A percentile compares a stretch with the other conserved stretches of the same genome.
Conservation (phyloP, 2,329 filamentous ascomycete species). For the Rhynchosporium agropyri region DNA sequence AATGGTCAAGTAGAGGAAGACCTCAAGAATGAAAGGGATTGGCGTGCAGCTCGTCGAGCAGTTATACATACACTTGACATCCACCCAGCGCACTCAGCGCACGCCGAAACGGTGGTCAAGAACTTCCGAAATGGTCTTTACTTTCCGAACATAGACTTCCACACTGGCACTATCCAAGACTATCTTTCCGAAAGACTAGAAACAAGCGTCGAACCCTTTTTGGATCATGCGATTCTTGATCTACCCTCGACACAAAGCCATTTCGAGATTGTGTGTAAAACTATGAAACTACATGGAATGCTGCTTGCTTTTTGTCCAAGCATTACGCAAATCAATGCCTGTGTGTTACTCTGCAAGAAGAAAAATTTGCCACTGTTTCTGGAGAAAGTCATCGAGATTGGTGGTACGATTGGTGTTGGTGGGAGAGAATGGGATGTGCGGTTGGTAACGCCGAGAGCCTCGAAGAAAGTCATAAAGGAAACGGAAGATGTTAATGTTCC, state of each 20-base stretch:
- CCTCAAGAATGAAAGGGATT: constrained; percentile 30
- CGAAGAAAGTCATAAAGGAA: constrained; percentile 28
- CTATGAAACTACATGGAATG: constrained; percentile 64
- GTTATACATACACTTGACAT: constrained; percentile 77
- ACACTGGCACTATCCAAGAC: constrained; percentile 65
- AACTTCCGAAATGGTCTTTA: constrained; percentile 74
- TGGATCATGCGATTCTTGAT: constrained; percentile 74
- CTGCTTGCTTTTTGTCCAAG: constrained; percentile 75
- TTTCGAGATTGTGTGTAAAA: constrained; percentile 53
- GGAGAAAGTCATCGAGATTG: constrained; percentile 63
- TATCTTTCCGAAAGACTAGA: constrained; percentile 61
- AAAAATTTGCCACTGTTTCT: constrained; percentile 56
- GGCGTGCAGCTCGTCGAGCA: constrained; percentile 55
- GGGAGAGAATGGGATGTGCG: constrained; percentile 68
- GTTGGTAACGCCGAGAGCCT: constrained; percentile 44
- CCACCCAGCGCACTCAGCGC: constrained; percentile 60
- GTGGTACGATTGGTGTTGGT: constrained; percentile 50
- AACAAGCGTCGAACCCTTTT: constrained; percentile 56
- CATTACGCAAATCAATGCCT: constrained; percentile 75
- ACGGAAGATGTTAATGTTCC: constrained; percentile 6
- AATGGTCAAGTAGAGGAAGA: constrained; percentile 2
- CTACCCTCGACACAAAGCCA: constrained; percentile 63
- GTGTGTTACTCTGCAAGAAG: constrained; percentile 56
- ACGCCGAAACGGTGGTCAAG: constrained; percentile 65
- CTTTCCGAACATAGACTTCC: constrained; percentile 70